Conservation (phyloP, 2,329 filamentous ascomycete species). For the Aspergillus novofumigatus region DNA sequence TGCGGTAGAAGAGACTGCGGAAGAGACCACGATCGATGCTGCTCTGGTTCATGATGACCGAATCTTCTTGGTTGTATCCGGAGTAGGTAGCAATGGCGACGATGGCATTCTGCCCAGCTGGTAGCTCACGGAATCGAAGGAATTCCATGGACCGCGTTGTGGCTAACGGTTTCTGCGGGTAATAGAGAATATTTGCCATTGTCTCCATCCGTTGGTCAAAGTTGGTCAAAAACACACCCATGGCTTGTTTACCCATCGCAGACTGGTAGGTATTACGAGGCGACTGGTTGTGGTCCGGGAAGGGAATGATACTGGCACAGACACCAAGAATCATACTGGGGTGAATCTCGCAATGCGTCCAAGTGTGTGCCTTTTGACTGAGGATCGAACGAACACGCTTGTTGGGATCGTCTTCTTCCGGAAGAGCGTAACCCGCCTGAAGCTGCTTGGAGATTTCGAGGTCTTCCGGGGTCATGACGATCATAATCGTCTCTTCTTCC, state of each 20-base stretch:
- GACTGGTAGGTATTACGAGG: conserved; percentile 99
- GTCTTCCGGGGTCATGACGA: conserved; percentile 97
- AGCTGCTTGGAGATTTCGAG: conserved; percentile 71
- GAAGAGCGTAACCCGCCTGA: conserved; percentile 60
- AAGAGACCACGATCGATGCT: conserved; percentile 97
- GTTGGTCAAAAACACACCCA: conserved; percentile 98
- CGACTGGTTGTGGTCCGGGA: conserved; percentile 97
- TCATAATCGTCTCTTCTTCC: conserved; percentile 98
- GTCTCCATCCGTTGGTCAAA: conserved; percentile 97
- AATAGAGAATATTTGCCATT: conserved; percentile 98
- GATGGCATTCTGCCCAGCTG: conserved; percentile 95
- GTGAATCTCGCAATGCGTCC: conserved; percentile 98
- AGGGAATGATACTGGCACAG: conserved; percentile 98
- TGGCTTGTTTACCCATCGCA: conserved; percentile 99
- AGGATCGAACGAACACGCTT: conserved; percentile 83
- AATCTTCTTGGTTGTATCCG: conserved; percentile 99
- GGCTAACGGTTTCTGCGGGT: conserved; percentile 93
- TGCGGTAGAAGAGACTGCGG: conserved; percentile 95
- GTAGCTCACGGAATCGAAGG: conserved; percentile 93
- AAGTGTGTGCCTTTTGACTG: conserved; percentile 82
- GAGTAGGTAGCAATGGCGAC: conserved; percentile 97
- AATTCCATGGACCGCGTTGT: conserved; percentile 99
- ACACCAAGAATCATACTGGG: conserved; percentile 98
- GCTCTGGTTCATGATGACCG: conserved; percentile 99
- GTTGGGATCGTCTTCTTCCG: conserved; percentile 70